Evolutionary conservation across 768 basidiomycete genomes (phyloP), one percentile per base, ranked within the genome.

Genomic region (Filobasidium wieringae): DNA sequence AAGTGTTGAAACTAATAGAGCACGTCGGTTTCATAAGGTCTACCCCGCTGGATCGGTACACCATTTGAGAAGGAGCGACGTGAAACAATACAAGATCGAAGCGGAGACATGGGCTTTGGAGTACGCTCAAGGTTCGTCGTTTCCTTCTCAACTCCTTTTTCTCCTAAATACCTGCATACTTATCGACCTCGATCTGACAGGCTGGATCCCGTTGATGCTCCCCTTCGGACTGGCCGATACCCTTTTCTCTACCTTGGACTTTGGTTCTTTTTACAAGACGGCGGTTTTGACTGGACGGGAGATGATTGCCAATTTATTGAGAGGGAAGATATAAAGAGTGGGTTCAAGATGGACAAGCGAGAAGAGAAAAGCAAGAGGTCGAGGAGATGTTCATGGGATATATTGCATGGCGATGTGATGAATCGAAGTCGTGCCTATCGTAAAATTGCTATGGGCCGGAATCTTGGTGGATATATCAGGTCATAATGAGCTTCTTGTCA

Each of bases 21-120:
- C 15, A 9, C 19, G 41, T 45, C 40, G 22, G 30, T 37, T 31
- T 30, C 34, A 22, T 30, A 55, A 77, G 77, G 65, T 76, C 22
- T 99, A 99, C 72, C 75, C 77, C 4, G 76, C 90, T 0, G 95
- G 95, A 2, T 82, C 80, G 53, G 85, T 95, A 2, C 88, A 99
- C 73, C 79, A 85, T 69, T 77, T 97, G 57, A 84, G 79, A 9
- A 78, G 93, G 36, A 90, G 90, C 4, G 79, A 81, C 2, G 85
- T 83, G 56, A 96, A 95, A 78, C 95, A 99, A 74, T 97, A 97
- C 76, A 93, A 92, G 74, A 92, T 96, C 87, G 88, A 88, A 68
- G 81, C 91, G 59, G 91, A 89, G 14, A 93, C 88, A 71, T 97
- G 88, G 72, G 95, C 95, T 7, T 75, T 99, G 63, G 95, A 99